Conservation (phyloP, 1,284 basidiomycete species). For the Leccinum angustisporum region DNA sequence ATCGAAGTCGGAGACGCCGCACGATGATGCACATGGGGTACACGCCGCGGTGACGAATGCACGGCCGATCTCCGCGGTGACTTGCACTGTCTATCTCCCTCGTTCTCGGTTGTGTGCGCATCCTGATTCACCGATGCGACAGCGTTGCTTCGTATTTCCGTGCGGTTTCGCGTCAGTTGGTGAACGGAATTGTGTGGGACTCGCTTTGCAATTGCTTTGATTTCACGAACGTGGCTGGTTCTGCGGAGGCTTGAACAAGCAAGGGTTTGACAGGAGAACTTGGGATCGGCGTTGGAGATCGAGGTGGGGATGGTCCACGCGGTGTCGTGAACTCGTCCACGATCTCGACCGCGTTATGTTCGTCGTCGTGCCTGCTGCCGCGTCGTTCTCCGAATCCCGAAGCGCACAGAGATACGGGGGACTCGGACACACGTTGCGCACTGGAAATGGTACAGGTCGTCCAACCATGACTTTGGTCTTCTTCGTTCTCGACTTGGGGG, state of each 20-base stretch:
- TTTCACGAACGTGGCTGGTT: neutral
- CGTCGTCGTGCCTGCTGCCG: neutral
- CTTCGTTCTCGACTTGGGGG: conserved; percentile 4
- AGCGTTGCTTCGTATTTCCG: conserved; percentile 6
- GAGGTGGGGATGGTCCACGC: conserved; percentile 19
- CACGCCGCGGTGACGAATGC: conserved; percentile 30
- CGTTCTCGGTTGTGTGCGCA: conserved; percentile 3
- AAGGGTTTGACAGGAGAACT: conserved; percentile 7
- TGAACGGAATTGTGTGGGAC: conserved; percentile 9
- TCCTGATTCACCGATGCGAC: conserved; percentile 9
- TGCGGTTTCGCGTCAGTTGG: neutral
- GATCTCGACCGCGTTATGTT: conserved; percentile 14
- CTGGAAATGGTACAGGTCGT: conserved; percentile 26
- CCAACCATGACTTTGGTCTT: neutral
- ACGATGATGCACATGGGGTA: neutral
- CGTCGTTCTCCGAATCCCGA: neutral
- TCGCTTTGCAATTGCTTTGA: neutral
- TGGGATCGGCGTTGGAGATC: conserved; percentile 24
- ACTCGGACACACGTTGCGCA: conserved; percentile 16
- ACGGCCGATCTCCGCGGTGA: conserved; percentile 30
- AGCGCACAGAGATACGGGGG: neutral
- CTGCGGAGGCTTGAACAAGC: conserved; percentile 1
- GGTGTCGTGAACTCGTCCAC: conserved; percentile 26
- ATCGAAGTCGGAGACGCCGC: conserved; percentile 18
- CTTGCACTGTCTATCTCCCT: conserved; percentile 16